Conservation (phyloP, 164 flowering plant species). For the Taxillus chinensis region DNA sequence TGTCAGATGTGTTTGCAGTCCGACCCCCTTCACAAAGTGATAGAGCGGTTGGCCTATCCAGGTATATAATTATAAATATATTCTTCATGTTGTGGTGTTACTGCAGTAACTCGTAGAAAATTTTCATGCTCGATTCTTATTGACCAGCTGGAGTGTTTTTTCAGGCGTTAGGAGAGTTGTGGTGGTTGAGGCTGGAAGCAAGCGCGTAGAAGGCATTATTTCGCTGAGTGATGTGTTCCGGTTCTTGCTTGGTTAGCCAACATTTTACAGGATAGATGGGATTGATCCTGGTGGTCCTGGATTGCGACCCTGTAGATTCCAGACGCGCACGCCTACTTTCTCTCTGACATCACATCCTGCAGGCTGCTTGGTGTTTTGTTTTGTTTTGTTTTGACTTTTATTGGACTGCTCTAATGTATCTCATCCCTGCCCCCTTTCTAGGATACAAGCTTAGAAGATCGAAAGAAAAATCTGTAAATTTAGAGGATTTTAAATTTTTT, state of each 20-base stretch:
- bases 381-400: constrained; percentile 2
- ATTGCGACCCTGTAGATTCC: background rate
- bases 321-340: background rate
- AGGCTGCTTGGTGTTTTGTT: constrained; percentile 8
- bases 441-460: constrained; percentile 13
- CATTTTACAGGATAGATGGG: background rate
- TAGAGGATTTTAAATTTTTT: constrained; percentile 14
- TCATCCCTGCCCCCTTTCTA: constrained; percentile 11
- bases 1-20: constrained; percentile 51
- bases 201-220: constrained; percentile 57
- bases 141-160: background rate
- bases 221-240: constrained; percentile 35
- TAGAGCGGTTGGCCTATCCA: constrained; percentile 51
- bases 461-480: constrained; percentile 27
- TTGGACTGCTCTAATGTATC: constrained; percentile 8
- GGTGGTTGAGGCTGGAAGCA: constrained; percentile 46
- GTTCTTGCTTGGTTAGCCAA: constrained; percentile 26
- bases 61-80: constrained; percentile 18
- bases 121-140: no score
- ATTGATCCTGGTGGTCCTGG: background rate
- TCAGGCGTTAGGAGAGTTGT: constrained; percentile 47
- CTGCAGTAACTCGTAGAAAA: no score
- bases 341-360: background rate
- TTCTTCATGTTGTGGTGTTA: no score
- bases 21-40: constrained; percentile 42